These are phyloP conservation scores for Hortaea sp. DNA, from an alignment of 2,329 filamentous ascomycete species.

Conservation along the genomic window DNA sequence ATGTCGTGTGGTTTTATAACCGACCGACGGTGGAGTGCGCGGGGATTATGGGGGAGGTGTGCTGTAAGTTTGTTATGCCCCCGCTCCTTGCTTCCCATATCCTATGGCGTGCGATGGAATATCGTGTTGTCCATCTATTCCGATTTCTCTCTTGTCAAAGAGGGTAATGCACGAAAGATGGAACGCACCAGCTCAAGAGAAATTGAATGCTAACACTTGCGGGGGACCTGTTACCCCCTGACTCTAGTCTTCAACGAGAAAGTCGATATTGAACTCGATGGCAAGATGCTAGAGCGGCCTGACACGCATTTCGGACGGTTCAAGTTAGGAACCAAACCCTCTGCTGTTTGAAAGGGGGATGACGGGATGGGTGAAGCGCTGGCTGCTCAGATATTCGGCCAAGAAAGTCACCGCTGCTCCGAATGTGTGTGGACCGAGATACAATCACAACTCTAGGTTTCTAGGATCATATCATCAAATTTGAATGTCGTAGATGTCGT, in stretches of 20 bases:
- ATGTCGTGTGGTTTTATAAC: conserved; percentile 55
- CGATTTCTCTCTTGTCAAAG: no score
- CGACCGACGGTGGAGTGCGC: conserved; percentile 48
- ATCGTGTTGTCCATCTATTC: no score
- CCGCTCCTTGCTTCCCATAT: no score
- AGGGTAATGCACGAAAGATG: not conserved
- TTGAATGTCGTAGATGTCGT: no score
- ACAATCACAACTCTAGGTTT: no score
- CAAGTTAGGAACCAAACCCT: conserved; percentile 11
- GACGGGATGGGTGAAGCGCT: no score
- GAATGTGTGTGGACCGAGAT: no score
- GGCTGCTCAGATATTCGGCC: no score
- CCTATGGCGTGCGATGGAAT: no score
- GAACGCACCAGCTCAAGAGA: not conserved
- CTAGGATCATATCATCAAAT: no score
- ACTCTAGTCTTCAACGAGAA: conserved; percentile 47
- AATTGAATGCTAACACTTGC: not conserved
- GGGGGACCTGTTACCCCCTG: not conserved
- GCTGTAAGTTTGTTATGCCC: no score
- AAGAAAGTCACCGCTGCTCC: no score
- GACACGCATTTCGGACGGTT: conserved; percentile 21
- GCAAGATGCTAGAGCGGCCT: conserved; percentile 22
- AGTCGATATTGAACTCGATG: conserved; percentile 50
- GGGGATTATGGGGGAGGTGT: conserved; percentile 38
- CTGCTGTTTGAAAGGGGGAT: conserved; percentile 1